Evolutionary conservation across 345 rosid species (phyloP).

Genomic region (Euphorbia lathyris): DNA sequence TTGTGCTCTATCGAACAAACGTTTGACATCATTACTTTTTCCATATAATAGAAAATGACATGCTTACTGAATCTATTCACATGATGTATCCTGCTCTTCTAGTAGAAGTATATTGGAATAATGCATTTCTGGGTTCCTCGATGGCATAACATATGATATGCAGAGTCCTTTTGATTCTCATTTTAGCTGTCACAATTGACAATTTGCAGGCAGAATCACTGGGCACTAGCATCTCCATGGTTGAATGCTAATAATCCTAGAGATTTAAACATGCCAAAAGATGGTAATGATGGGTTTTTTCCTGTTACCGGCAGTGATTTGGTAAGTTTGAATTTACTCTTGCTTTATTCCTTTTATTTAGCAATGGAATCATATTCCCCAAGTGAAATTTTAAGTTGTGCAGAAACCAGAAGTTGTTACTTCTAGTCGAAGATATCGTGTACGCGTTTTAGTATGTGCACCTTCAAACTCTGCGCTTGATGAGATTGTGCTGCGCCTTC

Average conservation of each 20-base stretch:
- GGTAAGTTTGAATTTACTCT: slow-evolving; percentile 43
- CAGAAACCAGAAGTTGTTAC: slow-evolving; percentile 90
- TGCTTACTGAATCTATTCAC: neutral
- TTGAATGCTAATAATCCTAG: slow-evolving; percentile 68
- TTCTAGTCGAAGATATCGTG: slow-evolving; percentile 64
- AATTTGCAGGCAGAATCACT: slow-evolving; percentile 55
- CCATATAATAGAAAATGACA: neutral
- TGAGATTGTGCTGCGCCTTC: slow-evolving; percentile 87
- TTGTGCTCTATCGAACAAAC: neutral
- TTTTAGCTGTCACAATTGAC: slow-evolving; percentile 14
- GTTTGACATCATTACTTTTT: neutral
- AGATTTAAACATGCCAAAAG: slow-evolving; percentile 73
- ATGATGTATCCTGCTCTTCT: neutral
- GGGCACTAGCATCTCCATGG: slow-evolving; percentile 93
- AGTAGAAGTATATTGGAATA: neutral
- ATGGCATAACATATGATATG: neutral
- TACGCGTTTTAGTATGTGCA: slow-evolving; percentile 89
- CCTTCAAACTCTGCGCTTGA: slow-evolving; percentile 99
- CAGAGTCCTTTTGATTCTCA: slow-evolving; percentile 1
- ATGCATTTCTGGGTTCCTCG: neutral
- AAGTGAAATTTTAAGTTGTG: slow-evolving; percentile 16
- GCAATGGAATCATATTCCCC: slow-evolving; percentile 5
- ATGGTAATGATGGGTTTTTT: slow-evolving; percentile 88
- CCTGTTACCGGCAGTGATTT: slow-evolving; percentile 86
- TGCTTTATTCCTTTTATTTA: neutral